A percentile compares a stretch with the other conserved stretches of the same genome.
phyloP scores from a whole-genome alignment of 257 asterid species.

The Forsythia suspensa region DNA sequence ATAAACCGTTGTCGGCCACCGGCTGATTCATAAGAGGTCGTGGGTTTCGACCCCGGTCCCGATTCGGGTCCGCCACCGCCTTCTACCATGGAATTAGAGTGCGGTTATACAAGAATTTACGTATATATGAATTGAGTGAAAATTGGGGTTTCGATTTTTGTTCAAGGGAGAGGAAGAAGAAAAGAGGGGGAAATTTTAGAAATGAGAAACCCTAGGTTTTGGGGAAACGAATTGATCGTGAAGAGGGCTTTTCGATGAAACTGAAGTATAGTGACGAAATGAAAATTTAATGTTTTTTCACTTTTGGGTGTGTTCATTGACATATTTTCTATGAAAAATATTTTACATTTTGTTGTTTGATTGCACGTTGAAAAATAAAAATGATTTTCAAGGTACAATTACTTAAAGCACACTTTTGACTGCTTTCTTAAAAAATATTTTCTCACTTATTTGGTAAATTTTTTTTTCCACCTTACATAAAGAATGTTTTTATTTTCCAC shows the following conservation, averaged over 20 bases:
- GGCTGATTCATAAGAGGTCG: constrained; percentile 55
- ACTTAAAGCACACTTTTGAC: too few relatives aligned
- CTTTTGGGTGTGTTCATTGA: too few relatives aligned
- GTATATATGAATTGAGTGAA: neutral
- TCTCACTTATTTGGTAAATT: too few relatives aligned
- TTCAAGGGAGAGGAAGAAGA: neutral
- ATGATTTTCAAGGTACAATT: too few relatives aligned
- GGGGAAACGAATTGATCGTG: neutral
- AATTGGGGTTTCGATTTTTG: neutral
- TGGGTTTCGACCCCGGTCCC: constrained; percentile 37
- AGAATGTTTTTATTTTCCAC: too few relatives aligned
- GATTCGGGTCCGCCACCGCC: constrained; percentile 33
- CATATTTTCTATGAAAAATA: too few relatives aligned
- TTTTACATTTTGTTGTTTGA: too few relatives aligned
- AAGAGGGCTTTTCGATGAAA: neutral
- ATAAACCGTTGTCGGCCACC: constrained; percentile 80
- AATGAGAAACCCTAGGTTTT: neutral
- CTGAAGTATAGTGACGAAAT: neutral
- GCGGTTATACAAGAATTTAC: neutral
- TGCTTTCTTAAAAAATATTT: too few relatives aligned
- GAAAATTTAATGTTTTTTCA: neutral
- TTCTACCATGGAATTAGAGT: constrained; percentile 37
- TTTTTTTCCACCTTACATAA: too few relatives aligned
- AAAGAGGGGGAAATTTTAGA: neutral
- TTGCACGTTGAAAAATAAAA: too few relatives aligned